phyloP scores from a whole-genome alignment of 306 rosid genomes.

The Adenanthera pavonina region DNA sequence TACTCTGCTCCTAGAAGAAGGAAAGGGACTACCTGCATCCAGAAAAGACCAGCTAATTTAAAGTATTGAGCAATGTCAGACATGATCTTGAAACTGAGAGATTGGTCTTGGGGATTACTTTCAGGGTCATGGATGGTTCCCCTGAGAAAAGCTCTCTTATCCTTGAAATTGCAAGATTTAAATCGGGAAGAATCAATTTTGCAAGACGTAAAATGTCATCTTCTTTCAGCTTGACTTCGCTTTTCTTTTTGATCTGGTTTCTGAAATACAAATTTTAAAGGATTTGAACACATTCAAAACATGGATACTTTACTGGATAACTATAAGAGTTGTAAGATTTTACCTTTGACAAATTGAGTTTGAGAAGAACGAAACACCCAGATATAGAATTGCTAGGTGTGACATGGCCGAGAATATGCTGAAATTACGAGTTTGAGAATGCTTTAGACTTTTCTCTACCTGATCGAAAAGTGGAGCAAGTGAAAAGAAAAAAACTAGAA shows the following conservation, averaged over 20 bases:
- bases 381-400: constrained; percentile 63
- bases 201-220: constrained; percentile 70
- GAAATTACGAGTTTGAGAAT: constrained; percentile 31
- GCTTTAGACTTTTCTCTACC: constrained; percentile 2
- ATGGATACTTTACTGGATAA: background rate
- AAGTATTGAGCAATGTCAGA: constrained; percentile 26
- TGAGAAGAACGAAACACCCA: constrained; percentile 74
- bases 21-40: constrained; percentile 74
- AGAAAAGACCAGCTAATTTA: constrained; percentile 18
- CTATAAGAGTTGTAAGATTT: background rate
- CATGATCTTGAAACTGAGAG: constrained; percentile 11
- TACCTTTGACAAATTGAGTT: constrained; percentile 78
- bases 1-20: constrained; percentile 85
- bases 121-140: constrained; percentile 86
- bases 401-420: constrained; percentile 78
- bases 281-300: constrained; percentile 8
- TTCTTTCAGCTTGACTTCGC: constrained; percentile 64
- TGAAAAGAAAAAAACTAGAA: background rate
- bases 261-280: constrained; percentile 47
- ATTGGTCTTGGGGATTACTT: constrained; percentile 52
- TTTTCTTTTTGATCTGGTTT: constrained; percentile 47
- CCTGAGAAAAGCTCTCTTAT: constrained; percentile 72
- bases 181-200: constrained; percentile 65
- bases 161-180: constrained; percentile 69
- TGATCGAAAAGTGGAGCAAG: background rate